A percentile compares a stretch with the other conserved stretches of the same genome.
These are phyloP conservation scores for Russula lepida DNA, from an alignment of 768 basidiomycete genomes.

Conservation along the genomic window DNA sequence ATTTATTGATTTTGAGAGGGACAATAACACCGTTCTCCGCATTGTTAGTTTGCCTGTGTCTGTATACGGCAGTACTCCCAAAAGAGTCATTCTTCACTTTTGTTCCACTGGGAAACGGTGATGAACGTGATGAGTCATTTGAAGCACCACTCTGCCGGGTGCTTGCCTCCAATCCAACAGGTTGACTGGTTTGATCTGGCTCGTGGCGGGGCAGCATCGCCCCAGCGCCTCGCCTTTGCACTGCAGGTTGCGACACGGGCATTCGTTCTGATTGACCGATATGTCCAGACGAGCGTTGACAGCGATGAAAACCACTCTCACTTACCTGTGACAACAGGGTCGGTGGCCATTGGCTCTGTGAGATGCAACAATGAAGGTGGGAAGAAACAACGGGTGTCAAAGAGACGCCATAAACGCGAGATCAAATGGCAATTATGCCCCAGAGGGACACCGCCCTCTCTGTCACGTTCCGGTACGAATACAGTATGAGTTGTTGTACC, in stretches of 20 bases:
- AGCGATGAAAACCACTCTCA: not conserved
- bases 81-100: not conserved
- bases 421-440: not conserved
- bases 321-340: not conserved
- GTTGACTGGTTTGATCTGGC: slow-evolving; percentile 39
- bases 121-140: slow-evolving; percentile 11
- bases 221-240: slow-evolving; percentile 34
- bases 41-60: slow-evolving; percentile 5
- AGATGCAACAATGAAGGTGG: not conserved
- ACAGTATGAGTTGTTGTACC: too few species aligned
- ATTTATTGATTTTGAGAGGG: not conserved
- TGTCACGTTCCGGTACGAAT: not conserved
- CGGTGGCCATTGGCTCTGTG: not conserved
- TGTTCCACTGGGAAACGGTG: not conserved
- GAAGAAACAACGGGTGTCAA: not conserved
- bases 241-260: slow-evolving; percentile 21
- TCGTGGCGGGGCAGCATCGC: slow-evolving; percentile 47
- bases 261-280: not conserved
- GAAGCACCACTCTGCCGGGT: not conserved
- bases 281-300: not conserved
- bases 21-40: slow-evolving; percentile 4
- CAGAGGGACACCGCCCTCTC: not conserved
- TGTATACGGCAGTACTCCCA: not conserved
- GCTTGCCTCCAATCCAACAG: not conserved
- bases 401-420: not conserved